Evolutionary conservation across 2,329 filamentous ascomycete genomes (phyloP), one percentile per base, ranked within the genome.

Genomic region (Clarireedia paspali): DNA sequence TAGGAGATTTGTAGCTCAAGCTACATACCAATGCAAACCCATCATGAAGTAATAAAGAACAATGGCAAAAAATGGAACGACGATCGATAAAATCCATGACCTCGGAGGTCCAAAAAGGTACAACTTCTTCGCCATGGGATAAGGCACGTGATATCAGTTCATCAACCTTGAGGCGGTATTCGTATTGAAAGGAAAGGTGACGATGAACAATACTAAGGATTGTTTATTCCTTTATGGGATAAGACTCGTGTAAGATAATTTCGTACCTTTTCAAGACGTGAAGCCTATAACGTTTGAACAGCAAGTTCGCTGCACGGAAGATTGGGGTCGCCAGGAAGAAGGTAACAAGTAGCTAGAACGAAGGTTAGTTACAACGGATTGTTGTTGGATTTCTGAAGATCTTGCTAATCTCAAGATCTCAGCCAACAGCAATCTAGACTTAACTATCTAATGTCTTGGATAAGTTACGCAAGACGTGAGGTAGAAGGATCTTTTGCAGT

Each of bases 61-160:
- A 42, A 42, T 42, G 17, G 39, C 39, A 42, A 42, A 20, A 17
- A 42, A 3, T 6, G 39, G 39, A 20, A 42, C 17, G 39, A 42
- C 14, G 17, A 15, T 7, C 14, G 39, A n/a, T 6, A 42, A 14
- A n/a, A 42, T 42, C 34, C 23, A 9, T n/a, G n/a, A 23, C 30
- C 30, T 34, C 12, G 10, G 30, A 34, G 27, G 17, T 47, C 23
- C 51, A 34, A 34, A 34, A 20, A 12, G 7, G 2, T 20, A 39
- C 26, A 14, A 34, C 30, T 53, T n/a, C 23, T 44, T 57, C 49
- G 59, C 59, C 64, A 66, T 65, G 30, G 30, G 9, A 12, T 12
- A 34, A 34, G 30, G 30, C 30, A 34, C 30, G 30, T 34, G 30
- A 34, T 34, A 34, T 12, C 30, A 34, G 30, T 12, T 12, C 30